Conservation (phyloP, 257 asterid species). For the Capsicum chinense region DNA sequence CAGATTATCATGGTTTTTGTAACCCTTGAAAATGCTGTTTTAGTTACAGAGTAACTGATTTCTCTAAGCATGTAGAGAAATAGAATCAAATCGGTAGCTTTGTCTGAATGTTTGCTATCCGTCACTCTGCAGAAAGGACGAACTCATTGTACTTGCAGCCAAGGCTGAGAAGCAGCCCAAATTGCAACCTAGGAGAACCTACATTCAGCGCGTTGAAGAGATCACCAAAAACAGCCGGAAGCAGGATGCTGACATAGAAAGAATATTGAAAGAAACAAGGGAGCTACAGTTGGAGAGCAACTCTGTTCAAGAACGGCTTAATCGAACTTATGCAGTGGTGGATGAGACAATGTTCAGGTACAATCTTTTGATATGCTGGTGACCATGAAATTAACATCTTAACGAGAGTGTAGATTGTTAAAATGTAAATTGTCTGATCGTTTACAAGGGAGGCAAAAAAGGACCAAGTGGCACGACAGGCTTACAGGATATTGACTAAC, state of each 20-base stretch:
- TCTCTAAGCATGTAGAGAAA: not conserved
- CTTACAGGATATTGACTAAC: constrained; percentile 59
- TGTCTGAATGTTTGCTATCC: not conserved
- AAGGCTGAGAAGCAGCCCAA: constrained; percentile 66
- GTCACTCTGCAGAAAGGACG: constrained; percentile 59
- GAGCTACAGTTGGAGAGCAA: constrained; percentile 89
- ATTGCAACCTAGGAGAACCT: constrained; percentile 56
- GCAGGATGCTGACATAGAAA: constrained; percentile 72
- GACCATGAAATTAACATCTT: not conserved
- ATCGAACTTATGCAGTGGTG: constrained; percentile 69
- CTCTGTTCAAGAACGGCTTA: constrained; percentile 75
- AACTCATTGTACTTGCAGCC: constrained; percentile 51
- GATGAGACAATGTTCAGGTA: constrained; percentile 79
- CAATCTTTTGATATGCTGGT: constrained; percentile 9
- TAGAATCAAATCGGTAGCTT: constrained; percentile 3
- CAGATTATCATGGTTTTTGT: not conserved
- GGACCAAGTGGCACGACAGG: constrained; percentile 66
- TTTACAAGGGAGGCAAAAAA: constrained; percentile 76
- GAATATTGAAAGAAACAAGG: constrained; percentile 74
- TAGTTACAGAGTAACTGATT: not conserved
- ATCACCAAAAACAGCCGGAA: constrained; percentile 85
- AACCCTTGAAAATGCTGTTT: not conserved
- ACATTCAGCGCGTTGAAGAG: constrained; percentile 69
- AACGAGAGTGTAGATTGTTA: not conserved
- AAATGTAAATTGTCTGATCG: not conserved